phyloP scores from a whole-genome alignment of 805 yeast species.

The Barnettozyma sucrosica region DNA sequence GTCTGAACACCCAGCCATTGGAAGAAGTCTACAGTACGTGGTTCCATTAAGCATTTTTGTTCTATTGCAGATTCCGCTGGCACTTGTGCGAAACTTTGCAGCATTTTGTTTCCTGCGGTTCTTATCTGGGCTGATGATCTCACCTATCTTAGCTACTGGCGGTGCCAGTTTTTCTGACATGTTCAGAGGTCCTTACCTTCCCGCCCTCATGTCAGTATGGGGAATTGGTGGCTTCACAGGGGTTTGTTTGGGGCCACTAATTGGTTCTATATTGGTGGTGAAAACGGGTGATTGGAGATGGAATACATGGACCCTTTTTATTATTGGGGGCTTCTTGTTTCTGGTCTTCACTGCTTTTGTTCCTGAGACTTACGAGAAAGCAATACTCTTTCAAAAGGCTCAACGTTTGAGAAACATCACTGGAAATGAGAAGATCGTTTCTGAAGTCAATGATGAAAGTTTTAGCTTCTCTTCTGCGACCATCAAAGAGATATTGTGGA shows the following conservation, averaged over 20 bases:
- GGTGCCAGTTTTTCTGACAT: conserved; percentile 54
- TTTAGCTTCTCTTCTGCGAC: conserved; percentile 17
- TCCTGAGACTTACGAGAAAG: conserved; percentile 45
- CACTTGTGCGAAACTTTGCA: conserved; percentile 44
- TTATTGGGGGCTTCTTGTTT: conserved; percentile 34
- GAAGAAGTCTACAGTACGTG: conserved; percentile 47
- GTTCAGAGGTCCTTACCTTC: conserved; percentile 34
- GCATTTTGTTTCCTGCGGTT: conserved; percentile 46
- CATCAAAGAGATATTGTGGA: conserved; percentile 33
- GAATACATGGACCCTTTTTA: conserved; percentile 46
- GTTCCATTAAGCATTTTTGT: conserved; percentile 41
- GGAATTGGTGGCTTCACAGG: conserved; percentile 49
- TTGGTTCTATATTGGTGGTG: conserved; percentile 47
- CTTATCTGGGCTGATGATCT: conserved; percentile 47
- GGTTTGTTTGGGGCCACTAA: conserved; percentile 49
- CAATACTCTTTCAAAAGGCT: conserved; percentile 44
- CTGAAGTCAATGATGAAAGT: conserved; percentile 28
- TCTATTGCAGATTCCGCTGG: conserved; percentile 52
- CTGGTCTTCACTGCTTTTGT: conserved; percentile 34
- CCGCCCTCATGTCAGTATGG: conserved; percentile 47
- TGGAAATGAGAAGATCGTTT: conserved; percentile 40
- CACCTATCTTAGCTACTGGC: conserved; percentile 53
- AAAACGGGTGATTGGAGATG: conserved; percentile 44
- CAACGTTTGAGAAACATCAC: conserved; percentile 41
- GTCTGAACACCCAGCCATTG: conserved; percentile 48